Conservation (phyloP, 2,329 filamentous ascomycete species). For the Arthroderma sp. region DNA sequence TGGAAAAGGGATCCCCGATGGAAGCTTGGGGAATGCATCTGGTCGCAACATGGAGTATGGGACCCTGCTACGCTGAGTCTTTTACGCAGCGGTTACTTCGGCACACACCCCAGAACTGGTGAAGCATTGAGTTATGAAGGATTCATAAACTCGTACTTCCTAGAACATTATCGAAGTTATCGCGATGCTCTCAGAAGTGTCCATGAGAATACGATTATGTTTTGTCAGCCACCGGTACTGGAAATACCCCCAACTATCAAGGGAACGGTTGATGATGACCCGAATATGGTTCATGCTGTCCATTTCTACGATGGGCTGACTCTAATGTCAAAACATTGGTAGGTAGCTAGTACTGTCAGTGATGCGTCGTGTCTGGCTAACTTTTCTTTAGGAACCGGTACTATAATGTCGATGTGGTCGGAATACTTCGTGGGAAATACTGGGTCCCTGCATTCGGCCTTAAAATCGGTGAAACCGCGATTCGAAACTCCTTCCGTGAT, state of each 20-base stretch:
- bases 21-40: constrained; percentile 89
- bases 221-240: constrained; percentile 83
- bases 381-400: constrained; percentile 54
- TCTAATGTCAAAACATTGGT: constrained; percentile 94
- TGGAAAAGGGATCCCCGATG: constrained; percentile 80
- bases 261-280: constrained; percentile 77
- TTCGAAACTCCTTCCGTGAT: constrained; percentile 82
- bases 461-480: constrained; percentile 83
- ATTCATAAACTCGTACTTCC: constrained; percentile 85
- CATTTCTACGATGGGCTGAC: constrained; percentile 98
- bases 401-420: constrained; percentile 95
- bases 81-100: constrained; percentile 77
- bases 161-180: constrained; percentile 72
- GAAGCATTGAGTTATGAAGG: constrained; percentile 64
- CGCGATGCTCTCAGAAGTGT: constrained; percentile 59
- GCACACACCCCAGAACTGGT: constrained; percentile 61
- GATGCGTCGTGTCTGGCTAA: neutral
- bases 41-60: constrained; percentile 96
- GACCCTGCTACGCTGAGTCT: constrained; percentile 66
- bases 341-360: constrained; percentile 10
- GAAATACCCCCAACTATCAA: constrained; percentile 85
- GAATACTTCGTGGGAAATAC: constrained; percentile 79
- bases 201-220: constrained; percentile 71
- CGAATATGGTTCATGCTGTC: constrained; percentile 79
- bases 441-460: constrained; percentile 81